Base-by-base conservation (phyloP, 371 early-diverging fungal genomes). In the Lichtheimia ramosa region DNA sequence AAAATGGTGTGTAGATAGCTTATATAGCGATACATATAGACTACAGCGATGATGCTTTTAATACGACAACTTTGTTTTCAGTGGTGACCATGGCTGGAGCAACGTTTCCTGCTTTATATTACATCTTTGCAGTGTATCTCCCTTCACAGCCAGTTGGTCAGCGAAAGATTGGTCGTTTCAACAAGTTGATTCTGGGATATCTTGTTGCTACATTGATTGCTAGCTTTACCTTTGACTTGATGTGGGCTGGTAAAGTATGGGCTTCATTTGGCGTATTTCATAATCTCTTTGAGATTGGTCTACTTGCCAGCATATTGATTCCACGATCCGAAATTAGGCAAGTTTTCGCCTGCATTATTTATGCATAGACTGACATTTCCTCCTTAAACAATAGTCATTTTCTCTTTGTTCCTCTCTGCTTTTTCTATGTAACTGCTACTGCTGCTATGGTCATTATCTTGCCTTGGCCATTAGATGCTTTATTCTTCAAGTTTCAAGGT, bases 201-300 rank as follows among this genome's bases (percentile, higher is more conserved):
- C 58, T 77, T n/a, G 40, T 75, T 23, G 72, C 74, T 20, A 81
- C 81, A 3, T 62, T 65, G 51, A 25, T 65, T 25, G 75, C 77
- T 2, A 62, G 72, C 51, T 43, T 70, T 6, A 65, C 68, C 3
- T 81, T 77, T 54, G 42, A 70, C 7, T 25, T 75, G n/a, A 60
- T 82, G 53, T 76, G 70, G 53, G 76, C 72, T 10, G 79, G 82
- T 12, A 79, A 75, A 64, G 66, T 82, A 24, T 82, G 82, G 82
- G 71, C 74, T 16, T 66, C 78, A 0, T 64, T 77, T 43, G 82
- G 82, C 10, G 70, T 76, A 8, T 68, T 75, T 34, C 82, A 82
- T 48, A 82, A 82, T 49, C 54, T 73, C 50, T 68, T 70, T 18
- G 82, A 82, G 58, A 67, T 82, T 43, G 64, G 68, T 1, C 28